Conservation (phyloP, 345 rosid genomes). For the Trapa incisa region DNA sequence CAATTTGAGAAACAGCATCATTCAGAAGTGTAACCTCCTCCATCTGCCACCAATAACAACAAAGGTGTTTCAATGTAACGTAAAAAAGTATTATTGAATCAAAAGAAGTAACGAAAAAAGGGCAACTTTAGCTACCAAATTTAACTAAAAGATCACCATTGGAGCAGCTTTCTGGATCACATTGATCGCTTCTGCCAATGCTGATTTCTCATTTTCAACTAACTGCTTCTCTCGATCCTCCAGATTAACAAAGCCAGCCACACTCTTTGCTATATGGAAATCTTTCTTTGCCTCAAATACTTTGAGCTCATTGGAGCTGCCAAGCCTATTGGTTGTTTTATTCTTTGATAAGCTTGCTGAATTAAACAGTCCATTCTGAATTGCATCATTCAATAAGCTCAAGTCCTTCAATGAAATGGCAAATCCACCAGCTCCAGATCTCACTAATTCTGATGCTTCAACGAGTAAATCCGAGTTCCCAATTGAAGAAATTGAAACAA, state of each 20-base stretch:
- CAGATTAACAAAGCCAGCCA: slow-evolving; percentile 51
- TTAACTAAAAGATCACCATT: slow-evolving; percentile 59
- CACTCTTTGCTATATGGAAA: slow-evolving; percentile 14
- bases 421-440: slow-evolving; percentile 66
- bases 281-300: slow-evolving; percentile 15
- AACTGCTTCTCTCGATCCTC: slow-evolving; percentile 62
- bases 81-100: slow-evolving; percentile 10
- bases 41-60: slow-evolving; percentile 49
- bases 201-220: slow-evolving; percentile 52
- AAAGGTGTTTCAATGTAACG: slow-evolving; percentile 24
- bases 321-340: slow-evolving; percentile 17
- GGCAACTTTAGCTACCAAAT: slow-evolving; percentile 41
- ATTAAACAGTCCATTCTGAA: slow-evolving; percentile 34
- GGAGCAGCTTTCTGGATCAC: slow-evolving; percentile 77
- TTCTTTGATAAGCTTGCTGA: slow-evolving; percentile 13
- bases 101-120: slow-evolving; percentile 8
- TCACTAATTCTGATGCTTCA: slow-evolving; percentile 27
- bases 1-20: slow-evolving; percentile 79
- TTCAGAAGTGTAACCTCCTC: slow-evolving; percentile 87
- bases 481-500: slow-evolving; percentile 18
- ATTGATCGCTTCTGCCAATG: slow-evolving; percentile 48
- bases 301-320: slow-evolving; percentile 12
- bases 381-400: slow-evolving; percentile 37
- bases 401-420: slow-evolving; percentile 63
- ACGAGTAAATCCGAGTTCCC: slow-evolving; percentile 15